A percentile compares a stretch with the other conserved stretches of the same genome.
Evolutionary conservation across 1,284 basidiomycete species (phyloP).

Genomic region (Heterobasidion irregulare): DNA sequence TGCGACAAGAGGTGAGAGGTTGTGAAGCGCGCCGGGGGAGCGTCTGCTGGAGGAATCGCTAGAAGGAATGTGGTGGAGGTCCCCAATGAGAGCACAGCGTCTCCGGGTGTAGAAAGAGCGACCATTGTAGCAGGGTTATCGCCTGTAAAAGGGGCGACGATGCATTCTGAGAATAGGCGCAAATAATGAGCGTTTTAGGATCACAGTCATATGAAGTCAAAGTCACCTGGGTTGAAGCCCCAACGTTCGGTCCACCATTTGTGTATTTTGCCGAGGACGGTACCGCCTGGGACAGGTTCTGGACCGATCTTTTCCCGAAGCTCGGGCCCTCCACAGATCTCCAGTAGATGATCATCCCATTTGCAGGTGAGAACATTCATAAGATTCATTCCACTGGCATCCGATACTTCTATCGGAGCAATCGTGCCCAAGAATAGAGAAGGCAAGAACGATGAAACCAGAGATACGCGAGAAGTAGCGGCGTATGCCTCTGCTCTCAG

Average conservation of each 20-base stretch:
- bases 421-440: conserved; percentile 68
- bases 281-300: conserved; percentile 68
- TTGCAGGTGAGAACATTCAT: conserved; percentile 65
- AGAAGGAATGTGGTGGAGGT: conserved; percentile 87
- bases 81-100: conserved; percentile 85
- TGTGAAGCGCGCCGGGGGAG: conserved; percentile 60
- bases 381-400: conserved; percentile 90
- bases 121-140: conserved; percentile 90
- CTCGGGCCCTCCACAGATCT: conserved; percentile 55
- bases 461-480: conserved; percentile 63
- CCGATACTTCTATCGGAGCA: conserved; percentile 69
- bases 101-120: conserved; percentile 71
- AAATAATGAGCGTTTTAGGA: neutral
- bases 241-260: conserved; percentile 71
- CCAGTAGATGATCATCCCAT: conserved; percentile 58
- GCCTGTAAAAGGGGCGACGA: conserved; percentile 82
- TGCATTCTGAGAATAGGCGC: conserved; percentile 43
- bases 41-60: conserved; percentile 54
- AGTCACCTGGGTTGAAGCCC: conserved; percentile 62
- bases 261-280: conserved; percentile 57
- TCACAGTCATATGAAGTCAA: neutral
- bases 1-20: conserved; percentile 70
- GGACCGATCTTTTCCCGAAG: conserved; percentile 72
- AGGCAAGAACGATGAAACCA: conserved; percentile 80
- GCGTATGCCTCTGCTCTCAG: conserved; percentile 54